phyloP scores from a whole-genome alignment of 2,329 filamentous ascomycete genomes.

The Diaporthe aspalathi region DNA sequence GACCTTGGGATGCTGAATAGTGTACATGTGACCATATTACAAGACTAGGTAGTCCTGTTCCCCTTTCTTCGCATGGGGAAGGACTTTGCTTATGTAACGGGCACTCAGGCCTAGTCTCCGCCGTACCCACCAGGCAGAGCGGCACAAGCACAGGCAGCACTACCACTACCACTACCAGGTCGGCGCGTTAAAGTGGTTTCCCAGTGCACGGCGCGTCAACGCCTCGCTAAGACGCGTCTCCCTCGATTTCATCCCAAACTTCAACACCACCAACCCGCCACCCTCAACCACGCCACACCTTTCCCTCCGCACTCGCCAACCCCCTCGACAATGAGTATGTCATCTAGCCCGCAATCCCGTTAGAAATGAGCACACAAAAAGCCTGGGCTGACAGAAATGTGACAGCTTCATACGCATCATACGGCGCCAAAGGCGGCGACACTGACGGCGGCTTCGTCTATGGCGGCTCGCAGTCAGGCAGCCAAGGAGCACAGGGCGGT shows the following conservation, averaged over 20 bases:
- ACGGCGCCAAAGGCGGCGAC: constrained; percentile 67
- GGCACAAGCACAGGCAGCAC: neutral
- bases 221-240: constrained; percentile 36
- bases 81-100: constrained; percentile 5
- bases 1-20: no score
- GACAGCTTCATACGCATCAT: constrained; percentile 63
- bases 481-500: constrained; percentile 53
- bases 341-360: no score
- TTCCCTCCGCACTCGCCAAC: constrained; percentile 2
- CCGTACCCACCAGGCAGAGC: neutral
- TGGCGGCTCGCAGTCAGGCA: constrained; percentile 70
- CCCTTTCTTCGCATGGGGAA: neutral
- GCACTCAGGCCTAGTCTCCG: neutral
- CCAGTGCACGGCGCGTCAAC: constrained; percentile 35
- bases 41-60: no score
- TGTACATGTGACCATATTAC: no score
- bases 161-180: neutral
- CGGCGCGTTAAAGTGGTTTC: constrained; percentile 39
- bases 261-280: constrained; percentile 8
- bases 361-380: neutral
- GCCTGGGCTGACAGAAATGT: neutral
- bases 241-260: constrained; percentile 28
- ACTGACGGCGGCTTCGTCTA: constrained; percentile 72
- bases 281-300: constrained; percentile 21
- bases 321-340: constrained; percentile 35